Conservation (phyloP, 1,284 basidiomycete species). For the Erythrobasidium hasegawianum region DNA sequence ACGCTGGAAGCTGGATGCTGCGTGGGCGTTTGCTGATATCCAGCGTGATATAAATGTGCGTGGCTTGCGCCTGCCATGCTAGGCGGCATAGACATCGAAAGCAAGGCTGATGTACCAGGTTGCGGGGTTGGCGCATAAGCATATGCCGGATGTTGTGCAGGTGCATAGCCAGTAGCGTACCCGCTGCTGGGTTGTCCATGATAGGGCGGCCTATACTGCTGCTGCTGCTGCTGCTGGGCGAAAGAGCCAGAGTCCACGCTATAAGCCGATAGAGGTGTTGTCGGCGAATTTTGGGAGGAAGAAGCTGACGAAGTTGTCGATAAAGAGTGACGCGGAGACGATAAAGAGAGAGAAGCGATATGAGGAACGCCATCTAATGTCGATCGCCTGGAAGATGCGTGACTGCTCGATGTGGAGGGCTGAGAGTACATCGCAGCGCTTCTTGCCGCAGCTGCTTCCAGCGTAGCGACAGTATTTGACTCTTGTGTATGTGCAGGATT, state of each 20-base stretch:
- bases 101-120: background rate
- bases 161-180: background rate
- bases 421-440: background rate
- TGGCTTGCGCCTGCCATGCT: conserved; percentile 8
- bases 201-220: background rate
- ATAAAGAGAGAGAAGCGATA: conserved; percentile 13
- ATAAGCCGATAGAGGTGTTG: conserved; percentile 24
- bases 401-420: background rate
- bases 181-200: background rate
- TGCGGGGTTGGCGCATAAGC: background rate
- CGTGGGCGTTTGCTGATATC: background rate
- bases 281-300: conserved; percentile 24
- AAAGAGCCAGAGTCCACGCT: conserved; percentile 2
- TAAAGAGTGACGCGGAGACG: conserved; percentile 24
- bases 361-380: conserved; percentile 18
- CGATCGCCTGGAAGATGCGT: conserved; percentile 9
- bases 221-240: conserved; percentile 16
- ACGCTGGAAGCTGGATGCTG: background rate
- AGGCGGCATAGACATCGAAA: conserved; percentile 23
- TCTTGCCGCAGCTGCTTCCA: background rate
- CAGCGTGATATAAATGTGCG: background rate
- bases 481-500: background rate
- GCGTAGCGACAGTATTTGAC: background rate
- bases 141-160: conserved; percentile 1
- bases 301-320: conserved; percentile 22